Conservation (phyloP, 2,329 filamentous ascomycete genomes). For the Monilinia fructigena region DNA sequence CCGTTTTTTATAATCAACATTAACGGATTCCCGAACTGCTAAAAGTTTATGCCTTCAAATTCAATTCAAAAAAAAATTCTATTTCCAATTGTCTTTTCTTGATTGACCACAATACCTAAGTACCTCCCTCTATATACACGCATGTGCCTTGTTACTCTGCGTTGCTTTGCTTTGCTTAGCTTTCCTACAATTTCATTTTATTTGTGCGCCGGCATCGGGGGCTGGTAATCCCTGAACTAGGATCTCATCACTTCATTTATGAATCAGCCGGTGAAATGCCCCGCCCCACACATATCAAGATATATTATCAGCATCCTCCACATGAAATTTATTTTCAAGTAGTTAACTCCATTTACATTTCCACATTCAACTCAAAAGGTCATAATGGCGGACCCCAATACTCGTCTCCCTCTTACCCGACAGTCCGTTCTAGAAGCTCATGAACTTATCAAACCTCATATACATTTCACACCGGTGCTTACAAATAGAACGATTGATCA, state of each 20-base stretch:
- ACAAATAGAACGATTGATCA: slow-evolving; percentile 73
- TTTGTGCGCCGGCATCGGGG: slow-evolving; percentile 16
- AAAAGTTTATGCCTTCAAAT: slow-evolving; percentile 37
- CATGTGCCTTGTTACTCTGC: no score
- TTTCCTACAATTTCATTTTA: slow-evolving; percentile 2
- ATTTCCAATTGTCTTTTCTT: slow-evolving; percentile 2
- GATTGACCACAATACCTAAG: neutral
- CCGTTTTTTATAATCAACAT: slow-evolving; percentile 33
- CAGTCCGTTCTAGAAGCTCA: slow-evolving; percentile 71
- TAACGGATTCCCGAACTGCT: slow-evolving; percentile 39
- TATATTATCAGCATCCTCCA: neutral
- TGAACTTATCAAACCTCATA: slow-evolving; percentile 67
- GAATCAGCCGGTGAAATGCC: slow-evolving; percentile 14
- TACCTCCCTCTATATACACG: no score
- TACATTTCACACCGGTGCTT: slow-evolving; percentile 81
- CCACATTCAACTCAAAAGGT: neutral
- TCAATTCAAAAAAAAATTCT: slow-evolving; percentile 4
- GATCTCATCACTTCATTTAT: neutral
- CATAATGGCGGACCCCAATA: slow-evolving; percentile 53
- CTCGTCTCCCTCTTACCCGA: slow-evolving; percentile 66
- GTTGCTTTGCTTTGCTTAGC: neutral
- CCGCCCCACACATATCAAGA: slow-evolving; percentile 4
- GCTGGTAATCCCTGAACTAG: neutral
- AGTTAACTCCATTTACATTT: neutral
- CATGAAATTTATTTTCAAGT: neutral